These are phyloP conservation scores for Prunus dulcis DNA, from an alignment of 306 rosid species.

Conservation along the genomic window DNA sequence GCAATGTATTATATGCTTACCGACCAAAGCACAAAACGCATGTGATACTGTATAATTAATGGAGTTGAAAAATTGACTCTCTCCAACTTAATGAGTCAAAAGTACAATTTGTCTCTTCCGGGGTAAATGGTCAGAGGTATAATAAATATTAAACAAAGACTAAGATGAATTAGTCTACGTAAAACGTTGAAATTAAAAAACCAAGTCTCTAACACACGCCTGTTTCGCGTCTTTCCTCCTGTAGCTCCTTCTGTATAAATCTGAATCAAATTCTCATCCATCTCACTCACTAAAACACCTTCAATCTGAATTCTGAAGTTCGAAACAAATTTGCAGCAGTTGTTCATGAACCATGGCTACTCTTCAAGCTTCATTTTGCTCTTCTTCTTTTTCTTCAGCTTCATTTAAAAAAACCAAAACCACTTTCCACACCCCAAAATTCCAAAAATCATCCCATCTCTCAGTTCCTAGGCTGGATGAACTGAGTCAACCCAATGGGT, in stretches of 20 bases:
- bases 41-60: too few species aligned
- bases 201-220: neutral
- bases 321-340: neutral
- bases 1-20: too few species aligned
- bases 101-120: neutral
- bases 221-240: neutral
- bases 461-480: slow-evolving; percentile 16
- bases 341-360: slow-evolving; percentile 18
- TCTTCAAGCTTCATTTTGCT: slow-evolving; percentile 15
- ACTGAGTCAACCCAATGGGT: neutral
- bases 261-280: neutral
- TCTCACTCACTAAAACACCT: neutral
- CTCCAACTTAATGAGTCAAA: neutral
- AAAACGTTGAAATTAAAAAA: too few species aligned
- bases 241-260: neutral
- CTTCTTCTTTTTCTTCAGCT: neutral
- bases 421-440: neutral
- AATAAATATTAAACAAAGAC: too few species aligned
- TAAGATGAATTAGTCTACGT: too few species aligned
- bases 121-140: too few species aligned
- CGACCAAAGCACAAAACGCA: too few species aligned
- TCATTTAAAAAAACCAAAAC: slow-evolving; percentile 15
- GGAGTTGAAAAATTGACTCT: neutral
- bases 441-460: slow-evolving; percentile 10
- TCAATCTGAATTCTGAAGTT: neutral